phyloP scores from a whole-genome alignment of 768 basidiomycete genomes.

The Termitomyces sp. region DNA sequence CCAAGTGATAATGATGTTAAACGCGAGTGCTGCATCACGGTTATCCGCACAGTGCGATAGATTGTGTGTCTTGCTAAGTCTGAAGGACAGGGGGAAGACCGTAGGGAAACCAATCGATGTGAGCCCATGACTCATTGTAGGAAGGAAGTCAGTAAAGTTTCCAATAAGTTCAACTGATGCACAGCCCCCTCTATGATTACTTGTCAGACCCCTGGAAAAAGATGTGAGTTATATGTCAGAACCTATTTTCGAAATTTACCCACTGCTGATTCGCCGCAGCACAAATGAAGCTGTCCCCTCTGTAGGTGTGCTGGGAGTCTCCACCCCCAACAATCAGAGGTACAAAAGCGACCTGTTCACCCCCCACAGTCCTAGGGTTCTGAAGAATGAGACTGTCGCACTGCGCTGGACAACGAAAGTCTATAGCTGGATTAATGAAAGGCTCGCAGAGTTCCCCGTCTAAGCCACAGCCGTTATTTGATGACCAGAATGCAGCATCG shows the following conservation, averaged over 20 bases:
- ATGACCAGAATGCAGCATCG: slow-evolving; percentile 67
- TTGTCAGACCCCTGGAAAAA: slow-evolving; percentile 55
- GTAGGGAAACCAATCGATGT: slow-evolving; percentile 72
- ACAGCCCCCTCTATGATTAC: slow-evolving; percentile 71
- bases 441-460: slow-evolving; percentile 65
- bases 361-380: slow-evolving; percentile 73
- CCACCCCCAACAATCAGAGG: slow-evolving; percentile 88
- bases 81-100: slow-evolving; percentile 69
- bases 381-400: slow-evolving; percentile 61
- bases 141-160: slow-evolving; percentile 68
- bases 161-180: slow-evolving; percentile 65
- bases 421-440: slow-evolving; percentile 55
- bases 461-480: slow-evolving; percentile 71
- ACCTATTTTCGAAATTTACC: slow-evolving; percentile 24
- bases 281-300: slow-evolving; percentile 84
- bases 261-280: slow-evolving; percentile 81
- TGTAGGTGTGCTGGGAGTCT: slow-evolving; percentile 65
- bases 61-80: slow-evolving; percentile 44
- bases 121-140: slow-evolving; percentile 58
- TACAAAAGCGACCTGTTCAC: slow-evolving; percentile 58
- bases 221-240: slow-evolving; percentile 12
- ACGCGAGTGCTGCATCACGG: slow-evolving; percentile 64
- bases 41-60: slow-evolving; percentile 70
- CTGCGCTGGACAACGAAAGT: slow-evolving; percentile 81
- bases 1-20: slow-evolving; percentile 68